A percentile compares a stretch with the other conserved stretches of the same genome.
These are phyloP conservation scores for Scedosporium apiospermum DNA, from an alignment of 2,329 filamentous ascomycete genomes.

Conservation along the genomic window DNA sequence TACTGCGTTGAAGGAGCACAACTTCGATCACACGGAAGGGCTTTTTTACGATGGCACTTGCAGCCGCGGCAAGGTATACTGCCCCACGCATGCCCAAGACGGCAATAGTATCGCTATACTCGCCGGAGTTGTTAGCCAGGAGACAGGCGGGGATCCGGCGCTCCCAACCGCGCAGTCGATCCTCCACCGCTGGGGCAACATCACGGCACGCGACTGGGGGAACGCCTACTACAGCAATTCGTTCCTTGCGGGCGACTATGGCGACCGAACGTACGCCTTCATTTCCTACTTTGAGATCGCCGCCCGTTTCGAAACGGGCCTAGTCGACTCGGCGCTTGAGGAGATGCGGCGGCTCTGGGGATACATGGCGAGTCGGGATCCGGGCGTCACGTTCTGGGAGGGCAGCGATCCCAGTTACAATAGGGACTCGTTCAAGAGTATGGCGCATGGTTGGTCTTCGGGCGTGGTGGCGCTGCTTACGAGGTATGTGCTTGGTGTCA, in stretches of 20 bases:
- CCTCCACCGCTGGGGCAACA: constrained; percentile 27
- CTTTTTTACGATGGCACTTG: constrained; percentile 35
- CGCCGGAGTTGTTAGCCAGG: constrained; percentile 18
- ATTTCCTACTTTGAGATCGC: constrained; percentile 42
- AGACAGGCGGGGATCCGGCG: neutral
- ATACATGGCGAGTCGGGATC: constrained; percentile 38
- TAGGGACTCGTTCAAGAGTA: constrained; percentile 34
- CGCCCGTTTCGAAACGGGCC: constrained; percentile 31
- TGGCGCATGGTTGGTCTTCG: constrained; percentile 40
- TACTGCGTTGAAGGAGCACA: constrained; percentile 23
- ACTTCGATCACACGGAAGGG: constrained; percentile 30
- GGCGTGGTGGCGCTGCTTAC: constrained; percentile 37
- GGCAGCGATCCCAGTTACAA: constrained; percentile 34
- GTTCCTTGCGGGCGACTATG: constrained; percentile 24
- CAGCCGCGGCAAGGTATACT: constrained; percentile 14
- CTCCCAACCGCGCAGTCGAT: constrained; percentile 17
- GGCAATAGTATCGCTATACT: constrained; percentile 39
- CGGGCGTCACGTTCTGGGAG: constrained; percentile 39
- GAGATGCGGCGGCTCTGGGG: constrained; percentile 37
- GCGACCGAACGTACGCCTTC: constrained; percentile 39
- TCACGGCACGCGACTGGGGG: constrained; percentile 30
- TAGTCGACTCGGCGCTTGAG: constrained; percentile 28
- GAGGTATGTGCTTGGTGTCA: constrained; percentile 36
- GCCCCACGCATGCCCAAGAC: constrained; percentile 35
- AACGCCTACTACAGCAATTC: constrained; percentile 43